Percentiles rank a stretch among this genome's conserved stretches.
phyloP scores from a whole-genome alignment of 2,329 filamentous ascomycete genomes.

The Parastagonospora avenae region DNA sequence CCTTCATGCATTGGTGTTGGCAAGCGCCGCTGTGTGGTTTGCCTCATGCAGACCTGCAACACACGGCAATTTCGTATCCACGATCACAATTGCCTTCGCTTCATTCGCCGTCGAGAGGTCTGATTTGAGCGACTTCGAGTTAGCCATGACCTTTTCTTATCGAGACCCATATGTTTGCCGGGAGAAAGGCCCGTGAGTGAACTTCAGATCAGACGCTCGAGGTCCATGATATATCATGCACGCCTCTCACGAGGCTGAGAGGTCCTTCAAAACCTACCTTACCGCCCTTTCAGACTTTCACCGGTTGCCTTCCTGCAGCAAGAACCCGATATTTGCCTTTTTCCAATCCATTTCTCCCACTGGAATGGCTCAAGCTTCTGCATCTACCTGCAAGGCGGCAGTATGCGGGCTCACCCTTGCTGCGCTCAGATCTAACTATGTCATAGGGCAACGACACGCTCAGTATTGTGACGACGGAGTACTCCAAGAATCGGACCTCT shows the following conservation, averaged over 20 bases:
- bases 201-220: too few species aligned
- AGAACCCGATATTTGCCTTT: neutral
- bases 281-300: constrained; percentile 1
- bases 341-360: neutral
- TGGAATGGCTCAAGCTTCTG: constrained; percentile 1
- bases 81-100: too few species aligned
- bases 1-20: too few species aligned
- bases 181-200: too few species aligned
- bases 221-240: neutral
- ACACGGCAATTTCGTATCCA: too few species aligned
- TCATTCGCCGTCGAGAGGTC: too few species aligned
- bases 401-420: neutral
- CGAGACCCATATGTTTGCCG: too few species aligned
- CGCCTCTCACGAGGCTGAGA: constrained; percentile 1
- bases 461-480: neutral
- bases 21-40: too few species aligned
- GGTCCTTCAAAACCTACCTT: neutral
- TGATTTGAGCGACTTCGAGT: too few species aligned
- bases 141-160: too few species aligned
- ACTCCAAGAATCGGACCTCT: neutral
- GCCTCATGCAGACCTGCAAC: too few species aligned
- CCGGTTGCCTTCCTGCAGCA: constrained; percentile 1
- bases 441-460: neutral
- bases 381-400: neutral
- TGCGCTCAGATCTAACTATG: neutral